Conservation (phyloP, 495 filamentous ascomycete species). For the Hypomontagnella submonticulosa region DNA sequence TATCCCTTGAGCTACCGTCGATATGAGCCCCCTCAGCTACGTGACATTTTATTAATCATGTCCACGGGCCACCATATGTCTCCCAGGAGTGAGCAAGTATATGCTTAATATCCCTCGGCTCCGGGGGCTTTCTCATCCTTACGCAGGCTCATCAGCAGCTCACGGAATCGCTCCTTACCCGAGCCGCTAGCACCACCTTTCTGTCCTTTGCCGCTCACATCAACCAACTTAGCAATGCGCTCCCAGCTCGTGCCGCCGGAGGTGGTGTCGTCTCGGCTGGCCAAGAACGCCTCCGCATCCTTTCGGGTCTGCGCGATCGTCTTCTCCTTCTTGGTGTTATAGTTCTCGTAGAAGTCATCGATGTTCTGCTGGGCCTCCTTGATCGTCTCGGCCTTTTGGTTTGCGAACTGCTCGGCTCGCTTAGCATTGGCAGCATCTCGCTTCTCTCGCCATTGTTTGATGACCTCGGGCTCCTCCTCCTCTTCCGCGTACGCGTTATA, state of each 20-base stretch:
- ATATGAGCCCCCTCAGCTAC: constrained; percentile 17
- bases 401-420: constrained; percentile 78
- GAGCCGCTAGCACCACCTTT: constrained; percentile 86
- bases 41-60: constrained; percentile 11
- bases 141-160: constrained; percentile 85
- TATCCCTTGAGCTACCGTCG: constrained; percentile 3
- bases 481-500: constrained; percentile 63
- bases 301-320: constrained; percentile 80
- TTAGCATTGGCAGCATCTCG: constrained; percentile 79
- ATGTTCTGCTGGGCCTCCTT: constrained; percentile 88
- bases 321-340: constrained; percentile 97
- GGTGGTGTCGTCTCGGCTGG: constrained; percentile 87
- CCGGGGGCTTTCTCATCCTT: constrained; percentile 96
- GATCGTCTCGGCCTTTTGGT: constrained; percentile 82
- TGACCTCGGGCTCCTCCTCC: constrained; percentile 87
- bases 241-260: constrained; percentile 98
- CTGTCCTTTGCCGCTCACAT: constrained; percentile 91
- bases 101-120: constrained; percentile 68
- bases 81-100: neutral
- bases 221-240: constrained; percentile 94
- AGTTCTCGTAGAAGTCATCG: constrained; percentile 99
- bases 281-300: constrained; percentile 95
- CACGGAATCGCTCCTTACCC: constrained; percentile 94
- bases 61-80: neutral
- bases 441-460: constrained; percentile 91